Base-by-base conservation (phyloP, 176 grass and related monocot genomes). In the Tillandsia leiboldiana region DNA sequence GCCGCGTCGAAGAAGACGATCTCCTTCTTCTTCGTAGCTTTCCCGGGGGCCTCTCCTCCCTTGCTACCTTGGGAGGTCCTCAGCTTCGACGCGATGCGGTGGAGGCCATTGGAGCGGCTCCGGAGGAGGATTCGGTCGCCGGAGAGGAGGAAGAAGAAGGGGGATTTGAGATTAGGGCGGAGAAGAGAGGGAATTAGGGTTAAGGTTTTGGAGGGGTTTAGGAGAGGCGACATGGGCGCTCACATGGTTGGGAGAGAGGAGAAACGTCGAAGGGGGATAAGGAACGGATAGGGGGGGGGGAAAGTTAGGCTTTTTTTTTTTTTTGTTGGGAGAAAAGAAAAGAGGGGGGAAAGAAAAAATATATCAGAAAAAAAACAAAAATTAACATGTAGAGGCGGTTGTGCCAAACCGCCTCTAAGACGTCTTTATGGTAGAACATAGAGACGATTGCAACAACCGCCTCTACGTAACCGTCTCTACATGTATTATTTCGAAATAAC, bases 1-100 rank as follows among this genome's bases (percentile, higher is more conserved):
- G 93, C 73, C 23, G 83, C 73, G 13, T 88, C 93, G 62, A 97
- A 97, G 86, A 97, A 79, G 0, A 97, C 84, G 8, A 97, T 76
- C 81, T 87, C 83, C 86, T 89, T 97, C 81, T 87, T 92, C 29
- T 51, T 62, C 52, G 49, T 26, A 42, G 33, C 17, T 77, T 65
- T 12, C 65, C 11, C 0, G 51, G 65, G 15, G 75, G 33, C 33
- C 33, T 42, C 51, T 77, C 50, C 65, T 48, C 20, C 24, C 53
- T 77, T 69, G 17, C 52, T 26, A 61, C 69, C 75, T 27, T 53
- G 29, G 12, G 65, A 77, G 42, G 75, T 67, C 42, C 53, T 59
- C 52, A 56, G 65, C 66, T 54, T 51, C 20, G 18, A 51, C 12
- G 17, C 50, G 18, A 70, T 26, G 23, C 49, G 50, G 50, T 11